phyloP scores from a whole-genome alignment of 2,329 filamentous ascomycete species.

The Microsporum audouinii region DNA sequence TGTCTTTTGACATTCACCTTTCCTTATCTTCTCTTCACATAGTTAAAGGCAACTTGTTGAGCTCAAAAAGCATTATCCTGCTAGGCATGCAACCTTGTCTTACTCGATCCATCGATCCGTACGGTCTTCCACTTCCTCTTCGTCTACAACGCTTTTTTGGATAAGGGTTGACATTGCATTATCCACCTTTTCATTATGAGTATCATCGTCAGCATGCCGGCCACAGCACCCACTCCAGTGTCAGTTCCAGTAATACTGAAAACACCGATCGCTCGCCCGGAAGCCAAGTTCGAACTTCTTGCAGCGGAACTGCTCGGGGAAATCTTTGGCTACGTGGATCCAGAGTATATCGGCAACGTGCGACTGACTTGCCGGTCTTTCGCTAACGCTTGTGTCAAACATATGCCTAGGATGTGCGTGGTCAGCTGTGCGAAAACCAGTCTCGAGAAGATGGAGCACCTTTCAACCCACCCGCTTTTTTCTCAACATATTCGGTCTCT shows the following conservation, averaged over 20 bases:
- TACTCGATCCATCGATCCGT: too few relatives aligned
- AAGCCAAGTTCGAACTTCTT: not conserved
- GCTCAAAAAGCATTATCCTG: too few relatives aligned
- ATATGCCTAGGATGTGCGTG: conserved; percentile 1
- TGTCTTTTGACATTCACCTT: not conserved
- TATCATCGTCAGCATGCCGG: not conserved
- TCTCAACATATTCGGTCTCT: conserved; percentile 4
- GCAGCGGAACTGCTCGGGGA: not conserved
- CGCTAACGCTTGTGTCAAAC: conserved; percentile 2
- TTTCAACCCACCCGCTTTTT: conserved; percentile 4
- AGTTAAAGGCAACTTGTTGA: too few relatives aligned
- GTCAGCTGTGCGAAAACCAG: not conserved
- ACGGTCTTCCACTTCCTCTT: too few relatives aligned
- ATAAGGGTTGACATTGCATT: too few relatives aligned
- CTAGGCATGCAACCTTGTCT: too few relatives aligned
- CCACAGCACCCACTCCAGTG: not conserved
- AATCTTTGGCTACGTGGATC: not conserved
- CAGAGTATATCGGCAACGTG: not conserved
- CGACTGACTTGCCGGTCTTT: conserved; percentile 6
- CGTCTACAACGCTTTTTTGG: too few relatives aligned
- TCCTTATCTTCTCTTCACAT: not conserved
- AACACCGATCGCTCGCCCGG: not conserved
- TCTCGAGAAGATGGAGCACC: conserved; percentile 1
- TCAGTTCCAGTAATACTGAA: not conserved
- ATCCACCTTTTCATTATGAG: not conserved